phyloP scores from a whole-genome alignment of 257 asterid genomes.

The Fraxinus quadrangulata region DNA sequence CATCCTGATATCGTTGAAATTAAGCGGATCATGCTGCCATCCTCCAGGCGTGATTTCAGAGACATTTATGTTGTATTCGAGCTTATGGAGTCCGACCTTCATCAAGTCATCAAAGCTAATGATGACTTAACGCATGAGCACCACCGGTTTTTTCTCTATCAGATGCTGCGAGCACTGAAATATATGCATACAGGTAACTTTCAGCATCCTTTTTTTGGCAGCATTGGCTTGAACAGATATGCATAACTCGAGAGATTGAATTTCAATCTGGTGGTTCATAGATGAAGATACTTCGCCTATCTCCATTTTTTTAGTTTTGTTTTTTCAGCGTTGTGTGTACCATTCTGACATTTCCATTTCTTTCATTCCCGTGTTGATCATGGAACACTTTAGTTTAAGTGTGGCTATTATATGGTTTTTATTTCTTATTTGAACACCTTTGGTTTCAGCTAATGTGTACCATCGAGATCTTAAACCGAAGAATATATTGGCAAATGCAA shows the following conservation, averaged over 20 bases:
- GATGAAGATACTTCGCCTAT: neutral
- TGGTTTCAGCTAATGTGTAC: slow-evolving; percentile 17
- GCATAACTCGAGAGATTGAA: neutral
- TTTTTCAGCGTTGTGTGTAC: neutral
- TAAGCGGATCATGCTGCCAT: slow-evolving; percentile 18
- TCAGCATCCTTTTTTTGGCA: neutral
- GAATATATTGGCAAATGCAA: slow-evolving; percentile 24
- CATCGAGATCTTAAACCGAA: slow-evolving; percentile 23
- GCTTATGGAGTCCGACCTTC: slow-evolving; percentile 15
- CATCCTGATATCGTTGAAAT: slow-evolving; percentile 18
- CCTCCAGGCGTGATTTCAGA: slow-evolving; percentile 9
- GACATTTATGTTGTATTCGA: slow-evolving; percentile 11
- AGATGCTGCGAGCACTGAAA: slow-evolving; percentile 13
- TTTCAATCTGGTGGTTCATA: neutral
- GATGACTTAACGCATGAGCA: slow-evolving; percentile 10
- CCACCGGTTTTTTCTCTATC: slow-evolving; percentile 12
- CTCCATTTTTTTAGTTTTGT: neutral
- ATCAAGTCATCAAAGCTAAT: slow-evolving; percentile 12
- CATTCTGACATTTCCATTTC: neutral
- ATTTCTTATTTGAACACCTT: neutral
- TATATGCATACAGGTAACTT: slow-evolving; percentile 9
- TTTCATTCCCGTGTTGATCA: neutral
- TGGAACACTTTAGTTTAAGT: neutral
- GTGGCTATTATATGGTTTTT: neutral
- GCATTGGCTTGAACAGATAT: neutral